These are phyloP conservation scores for Alternaria hordeiaustralica DNA, from an alignment of 2,329 filamentous ascomycete genomes.

Conservation along the genomic window DNA sequence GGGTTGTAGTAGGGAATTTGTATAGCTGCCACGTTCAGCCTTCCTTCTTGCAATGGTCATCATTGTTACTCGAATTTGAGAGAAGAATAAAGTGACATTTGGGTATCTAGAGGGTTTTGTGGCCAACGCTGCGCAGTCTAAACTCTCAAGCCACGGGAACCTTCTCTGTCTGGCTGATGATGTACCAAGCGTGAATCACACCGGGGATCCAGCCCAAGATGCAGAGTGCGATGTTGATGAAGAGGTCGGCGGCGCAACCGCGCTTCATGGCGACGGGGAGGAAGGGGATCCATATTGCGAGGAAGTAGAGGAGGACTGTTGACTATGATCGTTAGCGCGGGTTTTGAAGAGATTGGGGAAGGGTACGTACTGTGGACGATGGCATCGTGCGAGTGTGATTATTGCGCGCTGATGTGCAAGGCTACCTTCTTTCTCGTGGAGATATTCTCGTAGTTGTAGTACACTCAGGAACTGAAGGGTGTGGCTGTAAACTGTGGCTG, in stretches of 20 bases:
- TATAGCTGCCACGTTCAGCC: no score
- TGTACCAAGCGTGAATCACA: constrained; percentile 38
- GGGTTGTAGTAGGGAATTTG: no score
- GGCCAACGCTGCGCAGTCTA: no score
- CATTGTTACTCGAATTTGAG: no score
- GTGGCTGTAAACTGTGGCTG: neutral
- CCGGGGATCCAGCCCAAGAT: constrained; percentile 46
- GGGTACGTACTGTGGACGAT: no score
- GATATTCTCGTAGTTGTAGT: neutral
- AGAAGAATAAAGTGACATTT: no score
- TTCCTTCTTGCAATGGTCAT: no score
- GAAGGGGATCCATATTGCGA: constrained; percentile 47
- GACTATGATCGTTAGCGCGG: no score
- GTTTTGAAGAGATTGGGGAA: no score
- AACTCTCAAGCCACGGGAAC: neutral
- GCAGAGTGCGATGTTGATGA: constrained; percentile 51
- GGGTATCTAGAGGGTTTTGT: no score
- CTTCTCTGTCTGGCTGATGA: constrained; percentile 28
- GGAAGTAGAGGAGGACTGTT: constrained; percentile 39
- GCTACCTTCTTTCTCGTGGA: neutral
- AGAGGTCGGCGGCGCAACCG: constrained; percentile 49
- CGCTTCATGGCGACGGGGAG: constrained; percentile 50
- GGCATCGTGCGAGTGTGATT: constrained; percentile 6
- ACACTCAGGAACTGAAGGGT: neutral
- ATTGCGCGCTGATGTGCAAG: neutral